Base-by-base conservation (phyloP, 805 yeast species). In the Myxozyma neglecta region DNA sequence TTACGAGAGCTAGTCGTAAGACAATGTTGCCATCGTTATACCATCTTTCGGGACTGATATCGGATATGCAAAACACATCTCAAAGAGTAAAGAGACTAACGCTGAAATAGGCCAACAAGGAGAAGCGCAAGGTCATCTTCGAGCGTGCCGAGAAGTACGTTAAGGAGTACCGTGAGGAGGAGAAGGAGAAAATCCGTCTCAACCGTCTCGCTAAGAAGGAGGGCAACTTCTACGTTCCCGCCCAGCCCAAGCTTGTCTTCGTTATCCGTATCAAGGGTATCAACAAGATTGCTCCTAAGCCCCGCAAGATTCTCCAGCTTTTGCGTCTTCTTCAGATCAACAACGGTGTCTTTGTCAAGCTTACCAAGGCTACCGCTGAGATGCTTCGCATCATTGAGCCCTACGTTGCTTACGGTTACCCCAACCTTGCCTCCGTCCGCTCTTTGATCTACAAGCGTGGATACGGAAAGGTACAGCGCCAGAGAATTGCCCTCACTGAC, bases 91-190 rank as follows among this genome's bases (percentile, higher is more conserved):
- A 10, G n/a, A 35, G 18, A n/a, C 37, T 29, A 44, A 63, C 18
- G 3, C 39, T 59, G 57, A 46, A 53, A 53, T 63, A 79, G 82
- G 76, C 79, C 65, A 73, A 75, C 76, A 77, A 78, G 72, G 80
- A 76, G 71, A 79, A 79, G 78, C 77, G 70, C 51, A 80, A 86
- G 75, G 85, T 85, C 73, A 84, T 87, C 79, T 85, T 85, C 79
- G 89, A 88, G 80, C 89, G 97, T 87, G 89, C 94, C 77, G 96
- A 93, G 82, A 89, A 90, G 81, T 90, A 90, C 89, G 85, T 86
- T 78, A 81, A 86, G 81, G 97, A 90, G 83, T 90, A 90, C 87
- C 83, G 81, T 73, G 89, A 86, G 73, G 91, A 94, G 77, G 94
- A 89, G 80, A 85, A 90, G 80, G 88, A 94, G 73, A 77, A 76